These are phyloP conservation scores for Sclerotinia minor DNA, from an alignment of 2,329 filamentous ascomycete species.

Conservation along the genomic window DNA sequence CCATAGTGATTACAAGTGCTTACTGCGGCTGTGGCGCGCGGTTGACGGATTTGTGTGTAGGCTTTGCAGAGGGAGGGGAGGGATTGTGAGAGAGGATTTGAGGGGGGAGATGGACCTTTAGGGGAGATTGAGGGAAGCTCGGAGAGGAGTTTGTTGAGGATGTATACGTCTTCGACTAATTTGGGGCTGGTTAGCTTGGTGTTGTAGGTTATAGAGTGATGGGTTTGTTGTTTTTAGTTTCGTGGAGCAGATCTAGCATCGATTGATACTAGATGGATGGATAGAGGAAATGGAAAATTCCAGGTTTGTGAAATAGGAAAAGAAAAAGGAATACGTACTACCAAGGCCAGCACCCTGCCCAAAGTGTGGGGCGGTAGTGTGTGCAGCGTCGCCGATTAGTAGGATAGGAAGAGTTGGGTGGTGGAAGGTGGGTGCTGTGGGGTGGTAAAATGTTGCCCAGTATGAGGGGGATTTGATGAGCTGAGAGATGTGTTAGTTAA, in stretches of 20 bases:
- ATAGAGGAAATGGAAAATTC: no score
- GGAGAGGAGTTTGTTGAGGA: background rate
- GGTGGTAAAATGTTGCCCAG: slow-evolving; percentile 10
- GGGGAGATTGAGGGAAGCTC: background rate
- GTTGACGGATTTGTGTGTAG: background rate
- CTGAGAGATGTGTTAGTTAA: background rate
- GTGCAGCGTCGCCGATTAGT: slow-evolving; percentile 2
- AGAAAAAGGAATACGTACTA: background rate
- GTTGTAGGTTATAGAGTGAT: no score
- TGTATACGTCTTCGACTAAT: slow-evolving; percentile 15
- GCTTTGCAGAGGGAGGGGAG: background rate
- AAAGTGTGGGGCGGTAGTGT: slow-evolving; percentile 12
- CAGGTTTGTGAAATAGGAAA: no score
- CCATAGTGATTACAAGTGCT: slow-evolving; percentile 3
- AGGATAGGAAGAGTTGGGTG: slow-evolving; percentile 3
- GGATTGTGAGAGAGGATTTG: no score
- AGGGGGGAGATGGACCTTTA: rapidly evolving
- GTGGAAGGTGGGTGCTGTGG: background rate
- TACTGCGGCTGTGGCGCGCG: background rate
- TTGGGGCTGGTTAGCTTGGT: background rate
- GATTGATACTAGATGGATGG: no score
- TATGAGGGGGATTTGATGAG: slow-evolving; percentile 12
- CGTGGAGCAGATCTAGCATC: no score
- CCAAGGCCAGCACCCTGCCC: slow-evolving; percentile 14
- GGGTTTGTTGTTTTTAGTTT: no score